Percentiles rank a stretch among this genome's conserved stretches.
Conservation (phyloP, 208 protist species). For the Trypanosoma platydactyli region DNA sequence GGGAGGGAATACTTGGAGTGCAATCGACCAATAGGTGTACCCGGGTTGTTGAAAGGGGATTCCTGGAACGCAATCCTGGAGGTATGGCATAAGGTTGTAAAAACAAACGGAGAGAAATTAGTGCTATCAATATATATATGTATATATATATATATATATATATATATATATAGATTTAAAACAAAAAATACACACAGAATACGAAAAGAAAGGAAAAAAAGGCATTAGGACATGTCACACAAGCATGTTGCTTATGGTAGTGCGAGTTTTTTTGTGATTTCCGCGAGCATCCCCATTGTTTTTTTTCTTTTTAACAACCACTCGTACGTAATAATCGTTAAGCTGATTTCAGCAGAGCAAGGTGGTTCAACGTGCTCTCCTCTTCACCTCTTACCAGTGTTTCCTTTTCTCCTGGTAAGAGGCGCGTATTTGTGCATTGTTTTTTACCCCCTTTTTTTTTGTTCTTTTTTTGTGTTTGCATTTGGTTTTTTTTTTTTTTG, state of each 20-base stretch:
- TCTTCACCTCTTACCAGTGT: neutral
- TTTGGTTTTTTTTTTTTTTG: conserved; percentile 7
- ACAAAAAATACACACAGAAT: conserved; percentile 12
- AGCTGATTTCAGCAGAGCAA: neutral
- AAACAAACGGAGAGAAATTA: neutral
- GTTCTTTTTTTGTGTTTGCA: conserved; percentile 10
- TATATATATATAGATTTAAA: neutral
- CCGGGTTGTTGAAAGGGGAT: neutral
- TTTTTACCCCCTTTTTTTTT: conserved; percentile 16
- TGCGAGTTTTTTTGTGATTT: neutral
- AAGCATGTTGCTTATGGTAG: neutral
- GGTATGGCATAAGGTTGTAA: neutral
- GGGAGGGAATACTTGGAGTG: no score
- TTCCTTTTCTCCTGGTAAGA: conserved; percentile 7
- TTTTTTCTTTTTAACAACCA: neutral
- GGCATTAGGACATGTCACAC: neutral
- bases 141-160: neutral
- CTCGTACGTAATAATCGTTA: neutral
- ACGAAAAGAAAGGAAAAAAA: conserved; percentile 8
- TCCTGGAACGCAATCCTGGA: neutral
- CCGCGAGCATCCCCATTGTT: neutral
- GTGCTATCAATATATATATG: neutral
- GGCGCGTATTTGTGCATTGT: neutral
- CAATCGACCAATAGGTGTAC: no score
- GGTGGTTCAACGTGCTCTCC: conserved; percentile 1